Evolutionary conservation across 441 rosid species (phyloP).

Genomic region (Euphorbia corollata): DNA sequence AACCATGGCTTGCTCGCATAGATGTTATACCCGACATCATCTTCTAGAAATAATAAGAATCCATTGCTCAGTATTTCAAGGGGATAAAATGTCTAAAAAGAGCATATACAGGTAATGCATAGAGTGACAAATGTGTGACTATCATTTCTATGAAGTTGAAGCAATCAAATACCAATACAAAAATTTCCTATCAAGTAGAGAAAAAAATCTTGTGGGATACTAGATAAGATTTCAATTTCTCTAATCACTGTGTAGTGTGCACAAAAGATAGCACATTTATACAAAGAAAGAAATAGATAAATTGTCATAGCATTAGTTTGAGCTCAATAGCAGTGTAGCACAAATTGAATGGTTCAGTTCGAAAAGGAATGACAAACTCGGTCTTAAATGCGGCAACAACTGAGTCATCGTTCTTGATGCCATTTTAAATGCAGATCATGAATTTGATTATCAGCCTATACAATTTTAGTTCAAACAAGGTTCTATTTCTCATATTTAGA

Average conservation of each 20-base stretch:
- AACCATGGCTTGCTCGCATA: neutral
- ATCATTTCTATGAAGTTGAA: neutral
- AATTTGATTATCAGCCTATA: neutral
- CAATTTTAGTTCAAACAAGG: slow-evolving; percentile 7
- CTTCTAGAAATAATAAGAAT: neutral
- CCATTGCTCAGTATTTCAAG: neutral
- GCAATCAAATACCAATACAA: neutral
- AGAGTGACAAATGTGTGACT: neutral
- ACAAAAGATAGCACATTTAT: neutral
- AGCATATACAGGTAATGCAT: neutral
- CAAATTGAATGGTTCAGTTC: neutral
- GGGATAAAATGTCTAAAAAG: neutral
- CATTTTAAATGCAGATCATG: neutral
- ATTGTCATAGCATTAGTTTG: neutral
- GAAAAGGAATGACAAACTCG: neutral
- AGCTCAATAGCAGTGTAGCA: neutral
- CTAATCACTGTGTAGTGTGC: neutral
- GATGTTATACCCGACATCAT: neutral
- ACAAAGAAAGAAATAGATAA: slow-evolving; percentile 1
- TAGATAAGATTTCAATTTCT: neutral
- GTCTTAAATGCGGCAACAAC: neutral
- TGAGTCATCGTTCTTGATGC: neutral
- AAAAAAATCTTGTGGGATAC: neutral
- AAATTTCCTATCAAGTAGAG: neutral
- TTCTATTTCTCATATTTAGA: neutral